These are phyloP conservation scores for Wickerhamomyces tratensis DNA, from an alignment of 805 yeast species.

Conservation along the genomic window DNA sequence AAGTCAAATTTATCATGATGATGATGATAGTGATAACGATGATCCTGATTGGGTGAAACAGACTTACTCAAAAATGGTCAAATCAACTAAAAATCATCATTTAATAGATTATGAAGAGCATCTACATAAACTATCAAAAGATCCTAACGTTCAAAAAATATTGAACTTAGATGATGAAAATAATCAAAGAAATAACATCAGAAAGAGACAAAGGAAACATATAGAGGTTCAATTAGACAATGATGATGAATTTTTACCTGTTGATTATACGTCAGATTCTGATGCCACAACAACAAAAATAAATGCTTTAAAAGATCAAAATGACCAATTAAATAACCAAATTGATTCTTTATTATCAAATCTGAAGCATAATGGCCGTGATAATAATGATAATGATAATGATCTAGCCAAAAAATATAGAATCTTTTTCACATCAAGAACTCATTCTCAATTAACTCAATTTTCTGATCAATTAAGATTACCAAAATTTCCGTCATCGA, in stretches of 20 bases:
- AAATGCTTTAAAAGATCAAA: slow-evolving; percentile 14
- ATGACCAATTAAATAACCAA: slow-evolving; percentile 31
- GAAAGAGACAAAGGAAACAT: slow-evolving; percentile 10
- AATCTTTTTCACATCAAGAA: slow-evolving; percentile 74
- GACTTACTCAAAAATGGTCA: slow-evolving; percentile 21
- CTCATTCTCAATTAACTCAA: slow-evolving; percentile 83
- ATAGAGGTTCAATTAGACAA: slow-evolving; percentile 22
- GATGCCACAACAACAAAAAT: slow-evolving; percentile 9
- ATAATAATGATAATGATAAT: slow-evolving; percentile 12
- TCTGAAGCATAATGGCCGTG: slow-evolving; percentile 10
- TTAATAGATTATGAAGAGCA: slow-evolving; percentile 26
- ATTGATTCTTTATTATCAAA: slow-evolving; percentile 37
- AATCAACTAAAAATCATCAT: slow-evolving; percentile 13
- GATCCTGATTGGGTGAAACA: slow-evolving; percentile 67
- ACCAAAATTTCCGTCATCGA: slow-evolving; percentile 56
- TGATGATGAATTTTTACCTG: slow-evolving; percentile 31
- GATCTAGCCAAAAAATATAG: slow-evolving; percentile 23
- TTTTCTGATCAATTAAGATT: slow-evolving; percentile 62
- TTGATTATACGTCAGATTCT: slow-evolving; percentile 23
- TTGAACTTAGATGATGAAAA: slow-evolving; percentile 5
- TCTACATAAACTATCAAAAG: slow-evolving; percentile 19
- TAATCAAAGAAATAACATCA: slow-evolving; percentile 1
- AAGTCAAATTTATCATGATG: too few relatives aligned
- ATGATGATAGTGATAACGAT: slow-evolving; percentile 34
- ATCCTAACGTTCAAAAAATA: slow-evolving; percentile 4